Evolutionary conservation across 495 filamentous ascomycete species (phyloP), one percentile per base, ranked within the genome.

Genomic region (Penicillium subrubescens): DNA sequence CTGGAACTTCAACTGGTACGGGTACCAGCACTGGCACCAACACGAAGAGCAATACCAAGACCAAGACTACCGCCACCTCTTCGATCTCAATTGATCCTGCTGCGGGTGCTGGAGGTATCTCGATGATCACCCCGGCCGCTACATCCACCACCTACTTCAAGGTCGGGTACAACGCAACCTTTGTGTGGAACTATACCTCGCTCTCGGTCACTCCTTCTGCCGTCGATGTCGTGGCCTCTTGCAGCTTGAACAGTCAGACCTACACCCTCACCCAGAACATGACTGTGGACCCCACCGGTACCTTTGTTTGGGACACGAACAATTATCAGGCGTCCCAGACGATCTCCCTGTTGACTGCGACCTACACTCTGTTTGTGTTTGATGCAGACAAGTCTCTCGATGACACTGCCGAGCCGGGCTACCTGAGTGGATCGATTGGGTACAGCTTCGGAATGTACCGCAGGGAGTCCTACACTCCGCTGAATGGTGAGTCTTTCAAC

Each of bases 171-270:
- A 83, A 83, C 59, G 81, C 97, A 17, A 97, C 93, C 1, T 94
- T 94, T 75, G 88, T 80, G 0, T 99, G 94, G 94, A 97, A 97
- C 77, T 98, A 97, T 80, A 99, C 95, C 2, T 92, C 90, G 50
- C 81, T 99, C 43, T 84, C 85, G 33, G 88, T 88, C 19, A 89
- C 87, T 1, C 95, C 95, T 0, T 87, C 86, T 3, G 89, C 86
- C 34, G 78, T 99, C 67, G 91, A 99, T 67, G 86, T 97, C 5
- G 77, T 95, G 34, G 90, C 95, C 12, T 89, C 87, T 27, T 96
- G 92, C 86, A 87, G 86, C 41, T 71, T 78, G 57, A 90, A 90
- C 75, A 76, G 81, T 46, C 78, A 77, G 39, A 86, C 83, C 25
- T 94, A 92, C 70, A 91, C 90, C 5, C 79, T 94, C 54, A 80